Base-by-base conservation (phyloP, 1,284 basidiomycete genomes). In the Malassezia japonica region DNA sequence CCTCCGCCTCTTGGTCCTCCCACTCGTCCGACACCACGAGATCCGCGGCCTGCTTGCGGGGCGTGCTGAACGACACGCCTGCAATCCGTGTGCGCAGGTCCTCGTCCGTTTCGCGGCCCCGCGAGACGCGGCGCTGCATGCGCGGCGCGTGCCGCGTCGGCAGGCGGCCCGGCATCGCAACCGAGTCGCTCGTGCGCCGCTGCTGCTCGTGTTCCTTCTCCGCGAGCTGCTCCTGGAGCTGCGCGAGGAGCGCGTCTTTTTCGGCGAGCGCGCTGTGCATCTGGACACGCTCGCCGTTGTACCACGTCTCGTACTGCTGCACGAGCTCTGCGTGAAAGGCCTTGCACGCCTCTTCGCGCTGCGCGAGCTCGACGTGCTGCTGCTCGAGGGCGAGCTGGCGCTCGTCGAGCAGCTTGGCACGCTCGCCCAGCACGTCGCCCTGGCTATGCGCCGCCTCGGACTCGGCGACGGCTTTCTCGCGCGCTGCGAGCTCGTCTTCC, bases 1-100 rank as follows among this genome's bases (percentile, higher is more conserved):
- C 38, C 4, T 51, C 49, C n/a, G 24, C 20, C 6, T 16, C 38
- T 21, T 50, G 41, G 16, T 52, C 50, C 24, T 37, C 44, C 50
- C 50, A 52, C 10, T 47, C 50, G n/a, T 52, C 50, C 15, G 42
- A 32, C 12, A 12, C 10, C 7, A 12, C 10, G 6, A 13, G 7
- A 2, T 27, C 25, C 2, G 4, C 10, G 33, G 3, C 2, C 21
- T 35, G 24, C 13, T 4, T 7, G 15, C 20, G 45, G 7, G 35
- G 37, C 25, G 21, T 48, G 9, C 24, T 29, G 5, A 39, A 24
- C 15, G 46, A 36, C 13, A 28, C 47, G 21, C 27, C 21, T 10
- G 28, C 37, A 21, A 24, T 25, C 23, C 23, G 24, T 23, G 34
- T 1, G n/a, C 25, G 23, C 13, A 36, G 2, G 3, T 13, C 16